Percentiles rank a stretch among this genome's conserved stretches.
These are phyloP conservation scores for Fomitopsis serialis DNA, from an alignment of 768 basidiomycete genomes.

Conservation along the genomic window DNA sequence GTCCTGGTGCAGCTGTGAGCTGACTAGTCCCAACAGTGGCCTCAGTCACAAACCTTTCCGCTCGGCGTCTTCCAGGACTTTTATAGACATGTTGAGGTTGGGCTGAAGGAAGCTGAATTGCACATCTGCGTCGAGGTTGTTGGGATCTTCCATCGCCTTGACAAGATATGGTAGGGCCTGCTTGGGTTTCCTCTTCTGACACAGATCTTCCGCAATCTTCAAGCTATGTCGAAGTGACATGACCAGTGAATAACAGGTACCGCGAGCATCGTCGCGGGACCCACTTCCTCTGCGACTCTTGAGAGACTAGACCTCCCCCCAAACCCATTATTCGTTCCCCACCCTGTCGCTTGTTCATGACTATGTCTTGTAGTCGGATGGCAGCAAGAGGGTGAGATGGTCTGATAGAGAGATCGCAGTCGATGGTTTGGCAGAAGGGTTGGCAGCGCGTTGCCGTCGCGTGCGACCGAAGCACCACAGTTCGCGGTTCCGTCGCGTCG, in stretches of 20 bases:
- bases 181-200: conserved; percentile 24
- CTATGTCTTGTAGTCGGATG: too few species aligned
- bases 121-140: conserved; percentile 37
- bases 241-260: too few species aligned
- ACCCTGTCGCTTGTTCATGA: conserved; percentile 11
- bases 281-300: conserved; percentile 12
- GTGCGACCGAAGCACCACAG: too few species aligned
- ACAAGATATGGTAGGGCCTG: conserved; percentile 34
- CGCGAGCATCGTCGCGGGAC: background rate
- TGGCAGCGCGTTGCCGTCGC: too few species aligned
- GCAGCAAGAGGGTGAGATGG: too few species aligned
- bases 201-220: conserved; percentile 33
- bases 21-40: background rate
- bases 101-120: conserved; percentile 31
- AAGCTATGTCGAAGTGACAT: conserved; percentile 27
- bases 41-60: conserved; percentile 12
- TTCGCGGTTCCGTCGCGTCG: too few species aligned
- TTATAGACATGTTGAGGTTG: conserved; percentile 20
- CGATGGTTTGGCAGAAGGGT: too few species aligned
- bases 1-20: conserved; percentile 18
- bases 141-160: conserved; percentile 34
- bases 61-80: conserved; percentile 24
- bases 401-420: too few species aligned
- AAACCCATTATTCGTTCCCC: conserved; percentile 9
- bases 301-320: conserved; percentile 11